phyloP scores from a whole-genome alignment of 2,329 filamentous ascomycete species.

The Fusarium oxysporum region DNA sequence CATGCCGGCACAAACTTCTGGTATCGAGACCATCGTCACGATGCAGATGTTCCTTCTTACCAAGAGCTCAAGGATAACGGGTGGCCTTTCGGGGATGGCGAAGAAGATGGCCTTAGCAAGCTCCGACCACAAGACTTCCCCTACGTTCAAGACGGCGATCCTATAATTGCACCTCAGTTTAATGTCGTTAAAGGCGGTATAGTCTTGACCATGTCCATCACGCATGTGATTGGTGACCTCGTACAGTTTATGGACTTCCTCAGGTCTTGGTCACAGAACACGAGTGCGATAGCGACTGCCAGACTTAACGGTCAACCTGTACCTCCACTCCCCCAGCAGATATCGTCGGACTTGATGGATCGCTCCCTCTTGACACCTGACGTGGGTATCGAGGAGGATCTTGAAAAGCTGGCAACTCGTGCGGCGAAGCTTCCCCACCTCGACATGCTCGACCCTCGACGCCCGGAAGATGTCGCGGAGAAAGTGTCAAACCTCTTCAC shows the following conservation, averaged over 20 bases:
- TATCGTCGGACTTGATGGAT: background rate
- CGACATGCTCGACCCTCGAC: constrained; percentile 5
- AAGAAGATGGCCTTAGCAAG: constrained; percentile 11
- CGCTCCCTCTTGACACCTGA: background rate
- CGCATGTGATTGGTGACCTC: constrained; percentile 14
- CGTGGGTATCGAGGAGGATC: constrained; percentile 1
- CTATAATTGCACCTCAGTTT: constrained; percentile 12
- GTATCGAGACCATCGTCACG: constrained; percentile 9
- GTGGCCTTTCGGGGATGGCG: constrained; percentile 13
- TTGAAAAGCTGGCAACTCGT: constrained; percentile 1
- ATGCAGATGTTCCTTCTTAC: constrained; percentile 3
- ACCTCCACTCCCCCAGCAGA: background rate
- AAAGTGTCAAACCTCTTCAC: background rate
- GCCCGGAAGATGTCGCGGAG: background rate
- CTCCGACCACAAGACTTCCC: constrained; percentile 3
- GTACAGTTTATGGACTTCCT: constrained; percentile 13
- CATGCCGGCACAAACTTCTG: background rate
- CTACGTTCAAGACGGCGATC: background rate
- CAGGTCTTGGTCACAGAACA: constrained; percentile 8
- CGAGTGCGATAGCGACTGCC: background rate
- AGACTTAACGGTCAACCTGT: background rate
- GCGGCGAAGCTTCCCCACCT: background rate
- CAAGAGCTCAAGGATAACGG: background rate
- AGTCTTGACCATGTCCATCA: constrained; percentile 15
- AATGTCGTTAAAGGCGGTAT: constrained; percentile 8